phyloP scores from a whole-genome alignment of 2,329 filamentous ascomycete genomes.

The Fusarium solani-melongenae region DNA sequence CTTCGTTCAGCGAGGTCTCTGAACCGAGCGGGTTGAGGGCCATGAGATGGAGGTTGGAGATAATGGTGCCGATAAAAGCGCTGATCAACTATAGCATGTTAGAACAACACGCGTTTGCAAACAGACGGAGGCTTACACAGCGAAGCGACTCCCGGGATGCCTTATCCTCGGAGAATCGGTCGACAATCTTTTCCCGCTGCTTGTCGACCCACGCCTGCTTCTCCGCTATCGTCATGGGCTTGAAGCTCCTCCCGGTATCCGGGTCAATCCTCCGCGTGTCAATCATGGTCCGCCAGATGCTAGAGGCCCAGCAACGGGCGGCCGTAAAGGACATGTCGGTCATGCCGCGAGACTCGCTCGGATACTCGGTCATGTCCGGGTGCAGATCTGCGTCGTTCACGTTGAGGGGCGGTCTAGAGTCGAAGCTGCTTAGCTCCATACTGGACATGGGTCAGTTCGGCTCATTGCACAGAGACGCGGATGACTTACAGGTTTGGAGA shows the following conservation, averaged over 20 bases:
- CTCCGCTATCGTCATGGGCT: conserved; percentile 6
- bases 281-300: conserved; percentile 17
- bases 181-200: background rate
- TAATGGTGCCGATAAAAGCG: conserved; percentile 7
- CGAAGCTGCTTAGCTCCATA: conserved; percentile 15
- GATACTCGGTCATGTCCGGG: conserved; percentile 11
- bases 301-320: conserved; percentile 13
- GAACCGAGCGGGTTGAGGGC: conserved; percentile 3
- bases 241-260: conserved; percentile 11
- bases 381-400: conserved; percentile 10
- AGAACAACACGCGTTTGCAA: background rate
- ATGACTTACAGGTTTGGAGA: conserved; percentile 7
- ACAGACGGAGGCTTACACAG: conserved; percentile 2
- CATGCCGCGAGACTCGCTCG: background rate
- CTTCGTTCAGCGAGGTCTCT: background rate
- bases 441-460: background rate
- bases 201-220: conserved; percentile 7
- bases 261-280: conserved; percentile 7
- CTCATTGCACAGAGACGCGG: background rate
- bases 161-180: background rate
- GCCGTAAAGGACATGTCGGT: conserved; percentile 20
- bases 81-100: conserved; percentile 1
- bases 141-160: background rate
- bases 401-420: conserved; percentile 6
- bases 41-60: conserved; percentile 3